phyloP scores from a whole-genome alignment of 306 rosid genomes.

The Neltuma alba region DNA sequence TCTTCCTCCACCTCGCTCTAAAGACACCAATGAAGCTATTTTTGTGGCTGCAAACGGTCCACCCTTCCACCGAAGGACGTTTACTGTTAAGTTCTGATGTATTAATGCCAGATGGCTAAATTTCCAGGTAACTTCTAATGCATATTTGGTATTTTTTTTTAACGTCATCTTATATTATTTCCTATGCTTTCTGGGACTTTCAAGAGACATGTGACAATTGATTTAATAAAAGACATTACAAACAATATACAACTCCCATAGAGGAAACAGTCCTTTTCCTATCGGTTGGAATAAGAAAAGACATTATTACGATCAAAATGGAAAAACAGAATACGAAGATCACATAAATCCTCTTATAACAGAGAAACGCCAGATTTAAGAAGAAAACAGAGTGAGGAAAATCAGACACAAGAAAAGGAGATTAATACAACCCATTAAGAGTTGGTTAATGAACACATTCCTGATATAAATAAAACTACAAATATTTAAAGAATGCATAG shows the following conservation, averaged over 20 bases:
- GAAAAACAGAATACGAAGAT: not conserved
- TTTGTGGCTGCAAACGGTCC: not conserved
- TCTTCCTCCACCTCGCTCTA: too few relatives aligned
- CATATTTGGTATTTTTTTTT: not conserved
- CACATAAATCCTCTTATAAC: not conserved
- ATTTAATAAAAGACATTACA: too few relatives aligned
- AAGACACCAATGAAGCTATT: not conserved
- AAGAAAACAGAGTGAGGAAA: not conserved
- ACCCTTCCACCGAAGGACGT: not conserved
- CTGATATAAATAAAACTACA: not conserved
- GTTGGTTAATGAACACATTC: constrained; percentile 11
- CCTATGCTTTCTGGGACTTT: not conserved
- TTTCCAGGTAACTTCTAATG: not conserved
- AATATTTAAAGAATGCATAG: constrained; percentile 19
- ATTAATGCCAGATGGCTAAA: not conserved
- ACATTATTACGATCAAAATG: not conserved
- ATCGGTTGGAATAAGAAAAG: not conserved
- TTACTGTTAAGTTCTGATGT: not conserved
- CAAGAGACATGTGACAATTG: constrained; percentile 2
- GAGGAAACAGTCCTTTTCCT: not conserved
- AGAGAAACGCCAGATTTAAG: not conserved
- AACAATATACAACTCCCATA: not conserved
- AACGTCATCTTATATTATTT: not conserved
- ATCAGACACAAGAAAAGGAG: not conserved
- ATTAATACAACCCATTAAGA: constrained; percentile 5